Evolutionary conservation across 2,329 filamentous ascomycete genomes (phyloP), one percentile per base, ranked within the genome.

Genomic region (Aspergillus sp.): DNA sequence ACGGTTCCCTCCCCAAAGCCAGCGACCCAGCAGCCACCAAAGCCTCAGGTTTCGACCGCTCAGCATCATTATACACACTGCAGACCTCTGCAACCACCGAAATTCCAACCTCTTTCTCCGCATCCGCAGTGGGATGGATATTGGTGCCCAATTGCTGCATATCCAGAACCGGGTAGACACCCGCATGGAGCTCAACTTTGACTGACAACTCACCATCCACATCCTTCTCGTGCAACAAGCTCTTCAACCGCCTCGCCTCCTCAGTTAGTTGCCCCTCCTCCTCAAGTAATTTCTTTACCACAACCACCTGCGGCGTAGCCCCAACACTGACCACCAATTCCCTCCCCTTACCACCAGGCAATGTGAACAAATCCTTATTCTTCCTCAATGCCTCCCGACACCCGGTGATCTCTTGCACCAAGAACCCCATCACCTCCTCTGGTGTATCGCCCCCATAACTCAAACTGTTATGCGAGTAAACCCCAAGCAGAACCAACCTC

Each of bases 121-220:
- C 51, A 2, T 59, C 56, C 67, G 54, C 77, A 0, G 57, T 51
- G 6, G 73, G 68, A 0, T 83, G 75, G 3, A 89, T 87, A 67
- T 88, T 85, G 0, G 90, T 91, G 1, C 90, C 87, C 2, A 94
- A 80, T 73, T 95, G 91, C 73, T 95, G 91, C 67, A 93, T 80
- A 73, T 95, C 91, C 8, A 94, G 83, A 3, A 87, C 81, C 0
- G 90, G 86, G 71, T 93, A 94, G 2, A 91, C 88, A 30, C 90
- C 90, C 0, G 90, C 90, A 71, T 93, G 90, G 2, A 92, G 79
- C 71, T 92, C 90, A 25, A 92, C 80, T 3, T 70, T 74, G 53
- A 83, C 79, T 5, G 30, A 15, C 17, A 32, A 17, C 11, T 15
- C 13, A 5, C 50, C 8, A 5, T 47, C 50, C 1, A 39, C 50